Evolutionary conservation across 768 basidiomycete genomes (phyloP).

Genomic region (Agaricus subrufescens): DNA sequence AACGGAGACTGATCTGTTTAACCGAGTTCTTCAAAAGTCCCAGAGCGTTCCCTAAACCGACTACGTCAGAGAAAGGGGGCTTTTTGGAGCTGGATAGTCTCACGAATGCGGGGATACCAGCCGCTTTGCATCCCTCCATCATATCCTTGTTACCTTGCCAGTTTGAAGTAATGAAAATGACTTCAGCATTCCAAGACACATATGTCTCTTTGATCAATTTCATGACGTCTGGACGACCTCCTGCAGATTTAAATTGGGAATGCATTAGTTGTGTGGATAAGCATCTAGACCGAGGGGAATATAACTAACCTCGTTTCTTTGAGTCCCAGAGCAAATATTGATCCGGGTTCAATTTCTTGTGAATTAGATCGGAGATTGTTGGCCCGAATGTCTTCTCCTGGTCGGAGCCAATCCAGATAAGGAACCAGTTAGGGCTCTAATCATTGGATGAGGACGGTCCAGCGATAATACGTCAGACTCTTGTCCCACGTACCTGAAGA

Average conservation of each 20-base stretch:
- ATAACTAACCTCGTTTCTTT: slow-evolving; percentile 49
- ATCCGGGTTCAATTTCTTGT: slow-evolving; percentile 61
- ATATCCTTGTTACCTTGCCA: slow-evolving; percentile 74
- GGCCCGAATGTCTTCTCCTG: slow-evolving; percentile 85
- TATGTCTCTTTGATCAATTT: slow-evolving; percentile 71
- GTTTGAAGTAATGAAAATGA: slow-evolving; percentile 83
- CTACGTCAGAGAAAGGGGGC: not conserved
- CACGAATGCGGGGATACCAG: slow-evolving; percentile 65
- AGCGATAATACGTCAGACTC: not conserved
- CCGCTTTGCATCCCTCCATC: slow-evolving; percentile 74
- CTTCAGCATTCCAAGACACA: slow-evolving; percentile 75
- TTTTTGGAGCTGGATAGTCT: slow-evolving; percentile 11
- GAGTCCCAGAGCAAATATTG: slow-evolving; percentile 78
- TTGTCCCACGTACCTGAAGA: slow-evolving; percentile 54
- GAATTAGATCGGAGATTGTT: slow-evolving; percentile 70
- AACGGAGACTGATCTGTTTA: not conserved
- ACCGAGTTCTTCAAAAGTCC: slow-evolving; percentile 48
- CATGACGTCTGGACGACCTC: slow-evolving; percentile 75
- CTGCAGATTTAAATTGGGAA: slow-evolving; percentile 19
- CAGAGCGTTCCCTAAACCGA: slow-evolving; percentile 54
- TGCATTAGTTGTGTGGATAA: not conserved
- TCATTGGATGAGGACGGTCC: too few species aligned
- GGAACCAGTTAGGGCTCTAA: slow-evolving; percentile 55
- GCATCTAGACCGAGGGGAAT: not conserved
- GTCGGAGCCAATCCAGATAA: slow-evolving; percentile 83